These are phyloP conservation scores for Amanita molliuscula DNA, from an alignment of 768 basidiomycete genomes.

Conservation along the genomic window DNA sequence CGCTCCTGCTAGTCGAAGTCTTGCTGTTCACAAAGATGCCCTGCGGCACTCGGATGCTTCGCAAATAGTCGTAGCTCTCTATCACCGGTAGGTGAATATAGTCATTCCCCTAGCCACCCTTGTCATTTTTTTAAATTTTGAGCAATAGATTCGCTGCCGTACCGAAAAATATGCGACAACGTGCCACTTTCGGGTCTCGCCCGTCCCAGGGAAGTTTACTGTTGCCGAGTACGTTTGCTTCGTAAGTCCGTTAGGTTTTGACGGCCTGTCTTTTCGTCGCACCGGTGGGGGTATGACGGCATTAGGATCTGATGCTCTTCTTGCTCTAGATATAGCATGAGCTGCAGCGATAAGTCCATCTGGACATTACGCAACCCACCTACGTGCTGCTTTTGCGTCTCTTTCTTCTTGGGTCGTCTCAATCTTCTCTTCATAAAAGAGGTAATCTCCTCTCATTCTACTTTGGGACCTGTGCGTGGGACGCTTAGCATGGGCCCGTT, in stretches of 20 bases:
- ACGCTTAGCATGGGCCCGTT: not conserved
- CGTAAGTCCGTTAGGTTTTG: slow-evolving; percentile 72
- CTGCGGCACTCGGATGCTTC: slow-evolving; percentile 53
- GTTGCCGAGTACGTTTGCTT: slow-evolving; percentile 81
- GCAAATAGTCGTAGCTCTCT: slow-evolving; percentile 67
- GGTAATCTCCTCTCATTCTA: slow-evolving; percentile 72
- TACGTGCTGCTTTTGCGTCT: slow-evolving; percentile 69
- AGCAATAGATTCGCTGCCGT: not conserved
- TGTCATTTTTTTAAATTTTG: not conserved
- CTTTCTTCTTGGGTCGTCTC: slow-evolving; percentile 73
- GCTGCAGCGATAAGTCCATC: slow-evolving; percentile 9
- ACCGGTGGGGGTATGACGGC: slow-evolving; percentile 47
- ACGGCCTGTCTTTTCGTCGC: slow-evolving; percentile 66
- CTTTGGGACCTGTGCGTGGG: slow-evolving; percentile 58
- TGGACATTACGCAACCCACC: slow-evolving; percentile 31
- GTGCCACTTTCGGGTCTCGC: slow-evolving; percentile 67
- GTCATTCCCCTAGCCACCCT: slow-evolving; percentile 44
- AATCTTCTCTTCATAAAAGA: slow-evolving; percentile 80
- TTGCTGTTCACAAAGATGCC: slow-evolving; percentile 71
- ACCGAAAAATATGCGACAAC: slow-evolving; percentile 72
- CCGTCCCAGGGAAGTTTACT: slow-evolving; percentile 51
- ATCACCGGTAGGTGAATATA: slow-evolving; percentile 62
- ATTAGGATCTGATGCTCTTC: slow-evolving; percentile 50
- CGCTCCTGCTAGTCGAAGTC: slow-evolving; percentile 28
- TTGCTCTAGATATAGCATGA: slow-evolving; percentile 28